These are phyloP conservation scores for Myriosclerotinia duriaeana DNA, from an alignment of 2,329 filamentous ascomycete species.

Conservation along the genomic window DNA sequence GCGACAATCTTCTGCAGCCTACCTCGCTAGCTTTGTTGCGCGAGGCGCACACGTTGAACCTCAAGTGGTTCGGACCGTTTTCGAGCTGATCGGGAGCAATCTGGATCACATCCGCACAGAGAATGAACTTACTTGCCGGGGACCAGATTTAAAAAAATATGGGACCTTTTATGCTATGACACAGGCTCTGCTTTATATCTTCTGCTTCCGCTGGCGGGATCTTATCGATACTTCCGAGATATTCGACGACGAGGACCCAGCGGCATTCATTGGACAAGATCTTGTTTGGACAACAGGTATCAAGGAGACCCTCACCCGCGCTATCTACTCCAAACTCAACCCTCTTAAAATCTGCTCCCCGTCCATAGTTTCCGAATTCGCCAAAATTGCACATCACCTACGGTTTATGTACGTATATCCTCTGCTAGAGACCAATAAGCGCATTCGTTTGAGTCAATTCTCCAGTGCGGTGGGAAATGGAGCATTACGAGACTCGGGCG, in stretches of 20 bases:
- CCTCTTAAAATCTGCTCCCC: constrained; percentile 93
- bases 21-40: constrained; percentile 91
- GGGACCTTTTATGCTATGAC: constrained; percentile 68
- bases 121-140: constrained; percentile 72
- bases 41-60: constrained; percentile 79
- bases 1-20: constrained; percentile 83
- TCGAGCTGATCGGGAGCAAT: constrained; percentile 73
- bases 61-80: constrained; percentile 77
- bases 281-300: constrained; percentile 75
- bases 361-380: constrained; percentile 87
- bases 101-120: constrained; percentile 71
- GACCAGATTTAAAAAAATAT: constrained; percentile 73
- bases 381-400: constrained; percentile 80
- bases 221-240: constrained; percentile 61
- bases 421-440: constrained; percentile 88
- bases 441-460: constrained; percentile 74
- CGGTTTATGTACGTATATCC: constrained; percentile 87
- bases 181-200: constrained; percentile 72
- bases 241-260: constrained; percentile 61
- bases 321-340: constrained; percentile 87
- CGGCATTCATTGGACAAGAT: constrained; percentile 65
- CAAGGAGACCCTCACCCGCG: constrained; percentile 70
- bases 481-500: constrained; percentile 51
- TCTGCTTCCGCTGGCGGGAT: constrained; percentile 96
- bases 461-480: constrained; percentile 52